Conservation (phyloP, 306 rosid genomes). For the Gastrolobium villosum region DNA sequence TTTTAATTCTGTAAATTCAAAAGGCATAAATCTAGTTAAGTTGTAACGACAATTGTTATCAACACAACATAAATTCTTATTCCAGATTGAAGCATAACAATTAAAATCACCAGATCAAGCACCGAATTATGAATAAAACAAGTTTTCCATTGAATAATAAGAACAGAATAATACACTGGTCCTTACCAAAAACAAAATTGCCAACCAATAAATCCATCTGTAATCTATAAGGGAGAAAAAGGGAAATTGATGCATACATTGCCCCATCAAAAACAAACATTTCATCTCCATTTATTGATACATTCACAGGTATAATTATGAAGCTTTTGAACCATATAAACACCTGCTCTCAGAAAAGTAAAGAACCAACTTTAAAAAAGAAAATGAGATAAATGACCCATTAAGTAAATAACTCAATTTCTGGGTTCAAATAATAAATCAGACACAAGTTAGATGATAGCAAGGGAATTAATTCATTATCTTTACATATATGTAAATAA, state of each 20-base stretch:
- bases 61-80: not conserved
- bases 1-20: too few species aligned
- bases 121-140: not conserved
- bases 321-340: conserved; percentile 3
- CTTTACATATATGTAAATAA: not conserved
- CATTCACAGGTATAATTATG: conserved; percentile 3
- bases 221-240: not conserved
- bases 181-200: not conserved
- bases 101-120: not conserved
- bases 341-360: not conserved
- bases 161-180: not conserved
- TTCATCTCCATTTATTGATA: conserved; percentile 1
- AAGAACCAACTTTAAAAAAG: not conserved
- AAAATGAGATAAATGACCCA: not conserved
- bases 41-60: not conserved
- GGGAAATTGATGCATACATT: not conserved
- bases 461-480: conserved; percentile 2
- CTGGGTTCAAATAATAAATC: conserved; percentile 5
- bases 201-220: not conserved
- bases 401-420: not conserved
- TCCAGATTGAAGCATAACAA: not conserved
- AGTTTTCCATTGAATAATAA: not conserved
- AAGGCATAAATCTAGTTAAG: too few species aligned
- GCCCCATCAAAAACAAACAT: not conserved
- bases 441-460: conserved; percentile 4